Conservation (phyloP, 2,329 filamentous ascomycete species). For the Aspergillus sp. region DNA sequence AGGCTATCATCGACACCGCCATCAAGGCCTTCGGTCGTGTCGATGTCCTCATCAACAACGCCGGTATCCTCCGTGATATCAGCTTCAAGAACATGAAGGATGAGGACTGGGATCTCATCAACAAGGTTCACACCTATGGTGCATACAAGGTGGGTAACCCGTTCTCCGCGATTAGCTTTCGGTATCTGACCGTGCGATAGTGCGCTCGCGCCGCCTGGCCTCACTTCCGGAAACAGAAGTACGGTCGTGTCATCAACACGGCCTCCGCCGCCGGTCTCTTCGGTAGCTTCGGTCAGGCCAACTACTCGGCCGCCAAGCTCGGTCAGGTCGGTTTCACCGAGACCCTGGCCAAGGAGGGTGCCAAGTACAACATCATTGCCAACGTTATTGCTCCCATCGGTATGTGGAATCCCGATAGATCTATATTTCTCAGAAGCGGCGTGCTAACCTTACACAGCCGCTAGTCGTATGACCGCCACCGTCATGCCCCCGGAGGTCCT, state of each 20-base stretch:
- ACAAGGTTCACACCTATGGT: conserved; percentile 87
- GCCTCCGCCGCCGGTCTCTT: conserved; percentile 94
- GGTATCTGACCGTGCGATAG: conserved; percentile 30
- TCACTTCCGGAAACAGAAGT: conserved; percentile 98
- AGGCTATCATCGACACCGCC: conserved; percentile 77
- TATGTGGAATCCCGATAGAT: conserved; percentile 20
- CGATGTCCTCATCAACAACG: conserved; percentile 96
- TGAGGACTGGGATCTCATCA: conserved; percentile 92
- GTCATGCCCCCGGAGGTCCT: conserved; percentile 94
- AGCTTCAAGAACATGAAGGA: conserved; percentile 99
- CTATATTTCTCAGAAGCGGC: neutral
- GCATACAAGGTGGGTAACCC: conserved; percentile 72
- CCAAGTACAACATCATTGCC: conserved; percentile 94
- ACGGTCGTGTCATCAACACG: conserved; percentile 93
- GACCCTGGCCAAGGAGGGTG: conserved; percentile 94
- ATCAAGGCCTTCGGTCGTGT: conserved; percentile 63
- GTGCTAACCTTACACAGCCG: conserved; percentile 53
- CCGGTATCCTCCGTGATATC: conserved; percentile 89
- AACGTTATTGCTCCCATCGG: conserved; percentile 91
- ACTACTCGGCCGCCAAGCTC: conserved; percentile 96
- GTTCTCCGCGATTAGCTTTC: neutral
- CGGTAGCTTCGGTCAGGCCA: conserved; percentile 91
- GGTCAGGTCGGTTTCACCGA: conserved; percentile 96
- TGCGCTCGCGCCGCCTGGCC: conserved; percentile 93
- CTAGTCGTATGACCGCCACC: conserved; percentile 92